Base-by-base conservation (phyloP, 768 basidiomycete species). In the Pleurotus ostreatus region DNA sequence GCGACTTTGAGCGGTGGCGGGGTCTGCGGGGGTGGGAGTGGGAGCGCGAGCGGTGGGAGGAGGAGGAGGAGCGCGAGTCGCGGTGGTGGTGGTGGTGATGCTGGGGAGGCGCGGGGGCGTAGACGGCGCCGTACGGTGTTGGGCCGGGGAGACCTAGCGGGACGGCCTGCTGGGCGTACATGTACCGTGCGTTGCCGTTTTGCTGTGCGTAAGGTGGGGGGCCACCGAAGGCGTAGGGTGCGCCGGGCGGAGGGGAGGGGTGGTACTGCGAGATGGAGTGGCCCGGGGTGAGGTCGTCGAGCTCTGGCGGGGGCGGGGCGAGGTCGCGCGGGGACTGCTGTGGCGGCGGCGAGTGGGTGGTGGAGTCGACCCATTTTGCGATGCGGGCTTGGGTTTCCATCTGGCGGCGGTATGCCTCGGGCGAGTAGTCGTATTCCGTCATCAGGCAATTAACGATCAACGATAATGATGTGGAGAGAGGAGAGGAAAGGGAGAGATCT, bases 361-460 rank as follows among this genome's bases (percentile, higher is more conserved):
- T 48, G 3, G 16, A n/a, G 4, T 48, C 47, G 15, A 48, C 47
- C 47, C 47, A 48, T 48, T 48, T 48, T 7, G 47, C 47, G 47
- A 48, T 25, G 12, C 47, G 47, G 3, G 22, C 47, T 4, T 48
- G 47, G 2, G 1, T 18, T 12, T 48, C 22, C n/a, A 48, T 16
- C n/a, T 48, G 47, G 22, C 47, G 22, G 5, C 30, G n/a, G 47
- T 48, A 34, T 0, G 47, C 47, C 2, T 48, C 47, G 12, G 47
- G 47, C 1, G 47, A 48, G 30, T 48, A 48, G 47, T 48, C 47
- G 47, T 48, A 48, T 23, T 48, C 47, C 1, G 47, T 48, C 47
- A 48, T 20, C 20, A 20, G 20, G 20, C 20, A 20, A 20, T 20
- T 20, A 20, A 2, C 20, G 20, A 20, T 20, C 20, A 20, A 20